Evolutionary conservation across 495 filamentous ascomycete species (phyloP), one percentile per base, ranked within the genome.

Genomic region (Hyaloscypha finlandica): DNA sequence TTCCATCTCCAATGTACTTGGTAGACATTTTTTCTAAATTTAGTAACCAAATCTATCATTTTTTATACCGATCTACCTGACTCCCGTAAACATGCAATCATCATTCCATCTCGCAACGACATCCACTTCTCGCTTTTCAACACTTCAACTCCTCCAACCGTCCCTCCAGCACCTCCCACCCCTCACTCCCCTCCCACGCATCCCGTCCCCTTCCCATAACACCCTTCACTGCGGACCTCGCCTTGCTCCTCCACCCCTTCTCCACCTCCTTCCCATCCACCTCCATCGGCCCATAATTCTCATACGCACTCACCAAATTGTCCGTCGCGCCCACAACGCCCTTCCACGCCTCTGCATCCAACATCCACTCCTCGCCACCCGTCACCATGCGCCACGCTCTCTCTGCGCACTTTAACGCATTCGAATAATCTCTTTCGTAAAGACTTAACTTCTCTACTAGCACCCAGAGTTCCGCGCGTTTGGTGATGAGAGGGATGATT

Each of bases 191-290:
- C 78, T 96, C 93, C 92, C 93, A 97, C 6, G 76, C 83, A 69
- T 91, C 89, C 79, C 88, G 96, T 16, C 87, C 94, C 74, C 89
- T 91, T 0, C 93, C 90, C 79, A 93, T 79, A 8, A 97, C 86
- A 29, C 90, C 90, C 51, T 92, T 81, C 3, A 97, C 83, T 8
- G 92, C 93, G 74, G 86, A 92, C 74, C 92, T 81, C 1, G 92
- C 90, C 85, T 97, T 98, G 61, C 91, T 92, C 74, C 86, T 90
- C 95, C 95, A 98, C 74, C 80, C 83, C 57, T 77, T 79, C 42
- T 86, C 88, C 33, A 92, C 77, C 69, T 81, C 77, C 68, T 74
- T 58, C 68, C 77, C 77, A 25, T 84, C 82, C 65, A 77, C 72
- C 74, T 83, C 79, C 74, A 71, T 77, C 31, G 68, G 76, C 0